Percentiles rank a stretch among this genome's conserved stretches.
Evolutionary conservation across 2,329 filamentous ascomycete genomes (phyloP).

Genomic region (Myriosclerotinia curreyana): DNA sequence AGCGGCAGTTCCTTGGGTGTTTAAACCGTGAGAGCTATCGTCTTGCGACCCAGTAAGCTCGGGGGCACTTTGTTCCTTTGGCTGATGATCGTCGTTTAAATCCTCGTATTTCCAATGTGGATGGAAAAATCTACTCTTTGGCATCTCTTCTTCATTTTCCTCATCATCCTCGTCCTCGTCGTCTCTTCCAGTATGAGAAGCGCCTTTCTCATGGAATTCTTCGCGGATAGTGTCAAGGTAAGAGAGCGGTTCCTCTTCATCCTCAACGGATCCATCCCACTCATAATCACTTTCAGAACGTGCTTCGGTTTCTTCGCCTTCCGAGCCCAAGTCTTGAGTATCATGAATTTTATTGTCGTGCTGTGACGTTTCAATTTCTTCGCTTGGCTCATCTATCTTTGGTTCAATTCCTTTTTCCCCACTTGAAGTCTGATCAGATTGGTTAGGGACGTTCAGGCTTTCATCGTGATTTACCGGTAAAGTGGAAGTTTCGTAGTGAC

Average conservation of each 20-base stretch:
- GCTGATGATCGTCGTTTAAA: neutral
- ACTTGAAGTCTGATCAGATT: neutral
- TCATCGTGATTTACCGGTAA: neutral
- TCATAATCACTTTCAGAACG: conserved; percentile 4
- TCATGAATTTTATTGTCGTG: neutral
- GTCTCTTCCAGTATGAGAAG: neutral
- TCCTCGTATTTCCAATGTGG: conserved; percentile 5
- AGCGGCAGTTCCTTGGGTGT: neutral
- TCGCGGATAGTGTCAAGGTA: conserved; percentile 20
- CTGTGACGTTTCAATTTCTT: neutral
- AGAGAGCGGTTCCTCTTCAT: neutral
- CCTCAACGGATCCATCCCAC: neutral
- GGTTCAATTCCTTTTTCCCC: neutral
- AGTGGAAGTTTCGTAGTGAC: neutral
- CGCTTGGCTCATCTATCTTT: neutral
- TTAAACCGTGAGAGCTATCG: neutral
- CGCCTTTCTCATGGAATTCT: conserved; percentile 3
- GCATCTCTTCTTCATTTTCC: conserved; percentile 1
- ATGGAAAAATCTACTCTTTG: conserved; percentile 15
- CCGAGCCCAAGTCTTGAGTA: neutral
- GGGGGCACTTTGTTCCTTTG: neutral
- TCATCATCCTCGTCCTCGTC: neutral
- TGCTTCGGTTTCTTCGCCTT: conserved; percentile 1
- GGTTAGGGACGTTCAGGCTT: neutral
- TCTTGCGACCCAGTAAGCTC: neutral